Evolutionary conservation across 768 basidiomycete species (phyloP), one percentile per base, ranked within the genome.

Genomic region (Infundibulicybe gibba): DNA sequence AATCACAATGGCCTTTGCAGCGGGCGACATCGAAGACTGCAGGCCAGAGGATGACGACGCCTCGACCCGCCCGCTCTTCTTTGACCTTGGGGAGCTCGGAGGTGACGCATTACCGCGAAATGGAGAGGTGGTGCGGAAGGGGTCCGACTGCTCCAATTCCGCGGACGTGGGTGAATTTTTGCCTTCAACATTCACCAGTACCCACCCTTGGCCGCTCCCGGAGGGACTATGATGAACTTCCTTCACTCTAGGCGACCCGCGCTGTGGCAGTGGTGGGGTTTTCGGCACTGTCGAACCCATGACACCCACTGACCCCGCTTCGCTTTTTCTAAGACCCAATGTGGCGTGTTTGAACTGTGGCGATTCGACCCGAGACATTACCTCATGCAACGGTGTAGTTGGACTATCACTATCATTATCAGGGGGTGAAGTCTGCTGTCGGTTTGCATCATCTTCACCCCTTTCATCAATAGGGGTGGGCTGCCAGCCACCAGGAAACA

Each of bases 1-100:
- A 48, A 81, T 72, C 5, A 76, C 81, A 44, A 85, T 79, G 6
- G 81, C 76, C 57, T 83, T 86, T 30, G 80, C 79, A n/a, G 77
- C 65, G 15, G 77, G 58, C 5, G 79, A 69, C 61, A 69, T 66
- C 16, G 61, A 19, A 38, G n/a, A n/a, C 17, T 38, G 35, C 3
- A 14, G 14, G 35, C 35, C 35, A 19, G n/a, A 38, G 35, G 14
- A 10, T 14, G 35, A 6, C 10, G 35, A 38, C 17, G 14, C 6
- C 17, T 19, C 14, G 3, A 10, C 17, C 35, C 10, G 35, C 10
- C 17, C 17, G n/a, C 35, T 38, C 35, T 10, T 19, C 35, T 38
- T 14, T 3, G 14, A 38, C 35, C 35, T 25, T 25, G 25, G 25
- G 25, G 25, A 25, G 25, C 25, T 25, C 8, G 25, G 25, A 8